Base-by-base conservation (phyloP, 352 stramenopile species). In the Phytophthora chlamydospora region DNA sequence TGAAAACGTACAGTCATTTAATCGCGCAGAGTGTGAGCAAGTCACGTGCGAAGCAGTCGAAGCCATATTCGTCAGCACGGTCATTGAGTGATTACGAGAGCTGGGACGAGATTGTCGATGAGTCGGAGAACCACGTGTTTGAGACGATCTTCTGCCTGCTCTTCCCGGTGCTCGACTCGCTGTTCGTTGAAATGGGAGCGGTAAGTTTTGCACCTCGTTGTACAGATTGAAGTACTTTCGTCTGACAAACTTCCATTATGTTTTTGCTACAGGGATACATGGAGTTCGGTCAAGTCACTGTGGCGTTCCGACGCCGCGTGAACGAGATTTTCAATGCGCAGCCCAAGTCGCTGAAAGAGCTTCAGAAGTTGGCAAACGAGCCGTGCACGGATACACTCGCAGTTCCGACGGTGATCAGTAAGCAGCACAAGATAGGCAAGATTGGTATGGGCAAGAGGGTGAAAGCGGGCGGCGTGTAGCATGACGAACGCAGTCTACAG, bases 181-280 rank as follows among this genome's bases (percentile, higher is more conserved):
- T 95, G 34, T 95, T 95, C 65, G 87, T 95, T 39, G 76, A 92
- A 57, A 94, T 95, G 87, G 87, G 73, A 33, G 87, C 87, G 71
- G 86, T 95, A 79, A 56, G 85, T 83, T 46, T 14, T 53, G 10
- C 17, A 13, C 33, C 33, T 14, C n/a, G 6, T 0, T 39, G 2
- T 36, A 12, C 24, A 31, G 29, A 56, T 14, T 32, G 19, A 11
- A 32, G 38, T 36, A 46, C 7, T 14, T 24, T 24, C 8, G 27
- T 8, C 27, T 31, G 27, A 31, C 27, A 31, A 5, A 31, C 27
- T 44, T 67, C 51, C 3, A 34, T 31, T 42, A 4, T 46, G n/a
- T 56, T 66, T 34, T 49, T 56, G 57, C 10, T 68, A 16, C 56
- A 95, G 86, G 87, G 87, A 19, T 95, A 95, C 61, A 95, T 95